Percentiles rank a stretch among this genome's conserved stretches.
Conservation (phyloP, 352 stramenopile genomes). For the Phytophthora pisi region DNA sequence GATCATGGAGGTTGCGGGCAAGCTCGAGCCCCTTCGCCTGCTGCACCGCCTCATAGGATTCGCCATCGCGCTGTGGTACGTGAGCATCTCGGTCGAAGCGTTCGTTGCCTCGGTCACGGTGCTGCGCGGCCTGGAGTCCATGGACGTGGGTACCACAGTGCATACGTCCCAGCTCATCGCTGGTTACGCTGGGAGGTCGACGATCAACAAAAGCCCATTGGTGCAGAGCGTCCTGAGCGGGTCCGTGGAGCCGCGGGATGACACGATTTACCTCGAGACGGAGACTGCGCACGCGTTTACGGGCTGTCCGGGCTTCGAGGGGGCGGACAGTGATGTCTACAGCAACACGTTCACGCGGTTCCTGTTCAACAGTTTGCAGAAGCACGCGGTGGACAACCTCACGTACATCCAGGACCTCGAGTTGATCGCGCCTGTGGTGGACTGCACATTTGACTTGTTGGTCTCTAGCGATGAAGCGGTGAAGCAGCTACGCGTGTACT, state of each 20-base stretch:
- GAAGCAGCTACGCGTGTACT: slow-evolving; percentile 23
- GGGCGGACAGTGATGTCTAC: slow-evolving; percentile 26
- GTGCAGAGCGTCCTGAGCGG: slow-evolving; percentile 23
- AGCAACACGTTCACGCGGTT: slow-evolving; percentile 21
- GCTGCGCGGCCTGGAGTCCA: slow-evolving; percentile 14
- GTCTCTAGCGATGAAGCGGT: slow-evolving; percentile 7
- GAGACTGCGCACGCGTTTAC: slow-evolving; percentile 6
- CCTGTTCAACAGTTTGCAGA: slow-evolving; percentile 21
- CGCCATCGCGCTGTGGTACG: slow-evolving; percentile 13
- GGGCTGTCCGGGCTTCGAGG: not conserved
- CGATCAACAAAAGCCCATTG: slow-evolving; percentile 30
- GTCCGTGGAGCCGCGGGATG: slow-evolving; percentile 22
- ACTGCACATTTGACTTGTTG: slow-evolving; percentile 18
- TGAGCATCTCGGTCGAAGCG: slow-evolving; percentile 15
- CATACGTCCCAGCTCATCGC: slow-evolving; percentile 23
- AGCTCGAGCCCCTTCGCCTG: slow-evolving; percentile 5
- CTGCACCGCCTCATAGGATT: slow-evolving; percentile 17
- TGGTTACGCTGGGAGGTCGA: slow-evolving; percentile 20
- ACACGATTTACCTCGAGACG: slow-evolving; percentile 37
- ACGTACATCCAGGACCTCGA: slow-evolving; percentile 22
- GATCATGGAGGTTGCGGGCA: not conserved
- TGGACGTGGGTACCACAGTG: not conserved
- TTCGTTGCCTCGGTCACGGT: slow-evolving; percentile 12
- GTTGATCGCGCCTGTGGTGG: slow-evolving; percentile 18
- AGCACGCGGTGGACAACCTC: slow-evolving; percentile 25